Evolutionary conservation across 768 basidiomycete species (phyloP).

Genomic region (Macrolepiota fuliginosa): DNA sequence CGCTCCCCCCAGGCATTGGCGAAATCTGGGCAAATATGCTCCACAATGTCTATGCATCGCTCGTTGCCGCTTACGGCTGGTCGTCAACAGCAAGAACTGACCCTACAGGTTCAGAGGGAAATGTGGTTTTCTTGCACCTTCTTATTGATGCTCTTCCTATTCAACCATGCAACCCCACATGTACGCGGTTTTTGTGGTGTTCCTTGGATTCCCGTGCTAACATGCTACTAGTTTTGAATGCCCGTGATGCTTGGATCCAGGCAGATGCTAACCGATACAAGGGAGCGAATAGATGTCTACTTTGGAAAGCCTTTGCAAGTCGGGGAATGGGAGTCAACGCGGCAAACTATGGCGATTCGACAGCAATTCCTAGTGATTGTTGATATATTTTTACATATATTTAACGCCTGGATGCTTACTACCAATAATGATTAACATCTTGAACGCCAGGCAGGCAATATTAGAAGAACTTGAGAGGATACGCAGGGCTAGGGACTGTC

Average conservation of each 20-base stretch:
- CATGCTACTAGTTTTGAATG: constrained; percentile 15
- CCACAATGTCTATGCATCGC: constrained; percentile 38
- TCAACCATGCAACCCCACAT: constrained; percentile 46
- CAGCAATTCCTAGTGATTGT: constrained; percentile 2
- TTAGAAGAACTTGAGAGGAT: too few species aligned
- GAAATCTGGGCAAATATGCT: constrained; percentile 49
- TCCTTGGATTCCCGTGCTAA: neutral
- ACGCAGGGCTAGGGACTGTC: too few species aligned
- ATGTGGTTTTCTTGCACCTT: constrained; percentile 45
- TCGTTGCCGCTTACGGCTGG: constrained; percentile 31
- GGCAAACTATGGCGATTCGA: neutral
- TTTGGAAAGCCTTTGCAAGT: constrained; percentile 28
- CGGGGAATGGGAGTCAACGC: constrained; percentile 24
- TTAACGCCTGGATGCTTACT: neutral
- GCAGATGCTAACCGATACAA: constrained; percentile 23
- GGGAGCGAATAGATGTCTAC: constrained; percentile 24
- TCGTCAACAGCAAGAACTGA: constrained; percentile 35
- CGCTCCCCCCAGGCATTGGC: constrained; percentile 34
- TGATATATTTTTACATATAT: neutral
- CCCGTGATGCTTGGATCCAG: constrained; percentile 23
- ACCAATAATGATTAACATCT: neutral
- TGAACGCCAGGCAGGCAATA: too few species aligned
- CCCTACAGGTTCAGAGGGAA: constrained; percentile 37
- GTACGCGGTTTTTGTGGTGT: constrained; percentile 21
- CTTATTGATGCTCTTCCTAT: constrained; percentile 45